phyloP scores from a whole-genome alignment of 805 yeast genomes.

The Komagataella pastoris region DNA sequence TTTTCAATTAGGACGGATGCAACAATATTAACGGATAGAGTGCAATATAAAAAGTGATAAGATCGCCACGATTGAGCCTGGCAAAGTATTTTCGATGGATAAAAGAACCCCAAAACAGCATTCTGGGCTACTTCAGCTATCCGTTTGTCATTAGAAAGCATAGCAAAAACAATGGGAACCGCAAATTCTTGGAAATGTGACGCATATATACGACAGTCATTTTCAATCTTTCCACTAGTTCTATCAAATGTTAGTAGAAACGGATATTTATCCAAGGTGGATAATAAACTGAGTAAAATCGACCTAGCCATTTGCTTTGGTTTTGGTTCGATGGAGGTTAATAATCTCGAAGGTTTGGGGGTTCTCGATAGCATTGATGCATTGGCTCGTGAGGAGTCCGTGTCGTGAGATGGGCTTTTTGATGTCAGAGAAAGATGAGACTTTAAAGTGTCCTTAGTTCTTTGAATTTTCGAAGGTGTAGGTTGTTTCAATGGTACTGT shows the following conservation, averaged over 20 bases:
- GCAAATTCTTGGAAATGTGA: neutral
- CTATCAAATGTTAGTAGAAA: neutral
- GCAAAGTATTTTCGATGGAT: neutral
- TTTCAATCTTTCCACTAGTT: neutral
- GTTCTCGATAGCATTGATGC: neutral
- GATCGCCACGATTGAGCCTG: neutral
- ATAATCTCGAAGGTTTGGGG: neutral
- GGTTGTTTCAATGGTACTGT: neutral
- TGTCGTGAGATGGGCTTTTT: neutral
- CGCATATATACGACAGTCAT: neutral
- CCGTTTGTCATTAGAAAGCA: neutral
- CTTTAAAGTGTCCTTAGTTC: neutral
- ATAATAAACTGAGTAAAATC: neutral
- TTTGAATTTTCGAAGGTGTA: neutral
- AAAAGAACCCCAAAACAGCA: neutral
- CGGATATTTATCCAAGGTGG: neutral
- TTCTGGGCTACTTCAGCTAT: neutral
- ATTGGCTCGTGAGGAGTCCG: neutral
- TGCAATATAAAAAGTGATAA: neutral
- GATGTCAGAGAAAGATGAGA: neutral
- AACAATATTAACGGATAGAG: neutral
- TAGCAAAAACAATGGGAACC: neutral
- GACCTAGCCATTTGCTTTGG: neutral
- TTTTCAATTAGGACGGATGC: neutral
- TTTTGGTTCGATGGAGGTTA: neutral